Evolutionary conservation across 2,329 filamentous ascomycete genomes (phyloP).

Genomic region (Colletotrichum limetticola): DNA sequence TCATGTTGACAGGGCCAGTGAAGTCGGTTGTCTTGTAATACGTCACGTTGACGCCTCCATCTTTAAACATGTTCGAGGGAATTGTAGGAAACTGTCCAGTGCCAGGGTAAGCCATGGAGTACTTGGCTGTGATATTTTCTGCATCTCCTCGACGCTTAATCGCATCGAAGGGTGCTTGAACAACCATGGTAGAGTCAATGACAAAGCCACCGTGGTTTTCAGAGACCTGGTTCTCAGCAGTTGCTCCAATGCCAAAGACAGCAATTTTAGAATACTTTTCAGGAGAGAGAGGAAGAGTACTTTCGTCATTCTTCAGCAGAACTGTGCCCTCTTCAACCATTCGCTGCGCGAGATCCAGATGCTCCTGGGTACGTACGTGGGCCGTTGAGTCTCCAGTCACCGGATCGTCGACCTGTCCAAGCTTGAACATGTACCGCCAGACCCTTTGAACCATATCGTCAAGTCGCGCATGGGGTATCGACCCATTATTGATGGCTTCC

Average conservation of each 20-base stretch:
- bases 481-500: constrained; percentile 78
- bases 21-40: constrained; percentile 40
- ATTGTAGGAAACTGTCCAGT: not conserved
- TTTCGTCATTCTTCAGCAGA: constrained; percentile 66
- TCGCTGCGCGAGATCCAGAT: not conserved
- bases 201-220: constrained; percentile 32
- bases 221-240: constrained; percentile 52
- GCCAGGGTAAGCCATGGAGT: not conserved
- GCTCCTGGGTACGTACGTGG: not conserved
- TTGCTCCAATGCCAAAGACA: constrained; percentile 64
- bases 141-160: not conserved
- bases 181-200: not conserved
- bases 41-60: constrained; percentile 29
- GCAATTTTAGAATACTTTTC: constrained; percentile 37
- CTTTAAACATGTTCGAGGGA: constrained; percentile 2
- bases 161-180: not conserved
- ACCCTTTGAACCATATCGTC: constrained; percentile 1
- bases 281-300: constrained; percentile 64
- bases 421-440: constrained; percentile 12
- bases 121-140: not conserved
- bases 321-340: constrained; percentile 17
- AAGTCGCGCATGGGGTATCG: constrained; percentile 54
- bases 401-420: constrained; percentile 6
- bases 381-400: constrained; percentile 31
- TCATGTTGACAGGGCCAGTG: not conserved